These are phyloP conservation scores for Arthrobotrys conoides DNA, from an alignment of 2,329 filamentous ascomycete genomes.

Conservation along the genomic window DNA sequence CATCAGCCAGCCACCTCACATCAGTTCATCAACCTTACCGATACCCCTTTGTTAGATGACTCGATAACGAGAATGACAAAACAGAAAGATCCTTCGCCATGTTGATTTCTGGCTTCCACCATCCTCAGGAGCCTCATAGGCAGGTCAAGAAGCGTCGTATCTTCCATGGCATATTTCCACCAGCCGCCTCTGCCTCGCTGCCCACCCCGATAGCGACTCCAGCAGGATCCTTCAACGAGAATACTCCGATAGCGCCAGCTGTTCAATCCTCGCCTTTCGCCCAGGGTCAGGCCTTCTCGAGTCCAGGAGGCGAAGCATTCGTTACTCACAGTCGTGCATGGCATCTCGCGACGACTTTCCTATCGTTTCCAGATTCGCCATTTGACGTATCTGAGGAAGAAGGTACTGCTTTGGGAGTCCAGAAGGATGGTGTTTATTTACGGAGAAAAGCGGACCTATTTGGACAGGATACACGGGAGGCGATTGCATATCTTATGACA, in stretches of 20 bases:
- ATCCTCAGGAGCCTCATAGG: slow-evolving; percentile 55
- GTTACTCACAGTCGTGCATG: slow-evolving; percentile 62
- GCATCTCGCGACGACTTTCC: slow-evolving; percentile 63
- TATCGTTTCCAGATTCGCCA: slow-evolving; percentile 62
- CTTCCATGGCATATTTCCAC: slow-evolving; percentile 64
- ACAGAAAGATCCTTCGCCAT: slow-evolving; percentile 28
- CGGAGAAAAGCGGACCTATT: slow-evolving; percentile 61
- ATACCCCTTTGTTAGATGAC: slow-evolving; percentile 27
- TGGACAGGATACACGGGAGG: slow-evolving; percentile 59
- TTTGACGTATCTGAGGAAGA: slow-evolving; percentile 60
- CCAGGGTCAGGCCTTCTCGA: slow-evolving; percentile 45
- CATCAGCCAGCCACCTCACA: slow-evolving; percentile 7
- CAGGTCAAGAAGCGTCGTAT: slow-evolving; percentile 61
- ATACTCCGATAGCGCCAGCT: slow-evolving; percentile 59
- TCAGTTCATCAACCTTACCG: slow-evolving; percentile 3
- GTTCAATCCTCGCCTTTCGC: slow-evolving; percentile 41
- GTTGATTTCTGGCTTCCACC: slow-evolving; percentile 58
- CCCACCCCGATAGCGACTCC: slow-evolving; percentile 62
- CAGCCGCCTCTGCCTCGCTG: slow-evolving; percentile 62
- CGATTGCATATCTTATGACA: slow-evolving; percentile 62
- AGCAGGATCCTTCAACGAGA: slow-evolving; percentile 59
- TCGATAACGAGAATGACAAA: slow-evolving; percentile 29
- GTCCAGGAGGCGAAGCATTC: slow-evolving; percentile 52
- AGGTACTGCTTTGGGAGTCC: slow-evolving; percentile 58
- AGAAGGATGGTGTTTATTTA: slow-evolving; percentile 51